A percentile compares a stretch with the other conserved stretches of the same genome.
Evolutionary conservation across 106 monocot genomes (phyloP).

Genomic region (Acorus gramineus): DNA sequence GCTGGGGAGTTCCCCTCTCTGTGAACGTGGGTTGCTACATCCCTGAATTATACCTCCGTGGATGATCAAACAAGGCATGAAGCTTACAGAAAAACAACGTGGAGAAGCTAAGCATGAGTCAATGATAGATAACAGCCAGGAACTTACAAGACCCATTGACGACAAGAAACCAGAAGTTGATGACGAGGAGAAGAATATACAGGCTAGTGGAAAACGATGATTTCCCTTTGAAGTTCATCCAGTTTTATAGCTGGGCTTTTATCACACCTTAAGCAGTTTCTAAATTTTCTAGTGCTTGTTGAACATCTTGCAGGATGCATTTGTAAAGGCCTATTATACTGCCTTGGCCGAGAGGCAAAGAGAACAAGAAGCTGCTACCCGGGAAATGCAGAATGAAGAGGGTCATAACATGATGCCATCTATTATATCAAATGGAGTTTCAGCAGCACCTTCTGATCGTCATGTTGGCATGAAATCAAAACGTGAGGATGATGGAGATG

Average conservation of each 20-base stretch:
- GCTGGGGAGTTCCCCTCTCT: no score
- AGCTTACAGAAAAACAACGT: constrained; percentile 75
- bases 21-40: no score
- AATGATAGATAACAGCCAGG: constrained; percentile 16
- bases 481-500: constrained; percentile 56
- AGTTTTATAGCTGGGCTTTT: no score
- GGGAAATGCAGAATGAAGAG: constrained; percentile 21
- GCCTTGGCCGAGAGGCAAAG: constrained; percentile 46
- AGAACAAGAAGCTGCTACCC: constrained; percentile 47
- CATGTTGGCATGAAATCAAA: constrained; percentile 81
- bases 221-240: no score
- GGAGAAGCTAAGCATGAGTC: constrained; percentile 54
- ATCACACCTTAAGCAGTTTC: no score
- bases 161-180: no score
- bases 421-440: constrained; percentile 16
- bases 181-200: no score
- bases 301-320: no score
- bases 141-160: no score
- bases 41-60: constrained; percentile 94
- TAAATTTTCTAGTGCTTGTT: no score
- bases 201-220: no score
- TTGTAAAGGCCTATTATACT: no score
- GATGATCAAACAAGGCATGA: constrained; percentile 94
- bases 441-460: constrained; percentile 32
- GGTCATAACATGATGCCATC: constrained; percentile 7